A percentile compares a stretch with the other conserved stretches of the same genome.
These are phyloP conservation scores for Carex scoparia DNA, from an alignment of 176 grass and related monocot genomes.

Conservation along the genomic window DNA sequence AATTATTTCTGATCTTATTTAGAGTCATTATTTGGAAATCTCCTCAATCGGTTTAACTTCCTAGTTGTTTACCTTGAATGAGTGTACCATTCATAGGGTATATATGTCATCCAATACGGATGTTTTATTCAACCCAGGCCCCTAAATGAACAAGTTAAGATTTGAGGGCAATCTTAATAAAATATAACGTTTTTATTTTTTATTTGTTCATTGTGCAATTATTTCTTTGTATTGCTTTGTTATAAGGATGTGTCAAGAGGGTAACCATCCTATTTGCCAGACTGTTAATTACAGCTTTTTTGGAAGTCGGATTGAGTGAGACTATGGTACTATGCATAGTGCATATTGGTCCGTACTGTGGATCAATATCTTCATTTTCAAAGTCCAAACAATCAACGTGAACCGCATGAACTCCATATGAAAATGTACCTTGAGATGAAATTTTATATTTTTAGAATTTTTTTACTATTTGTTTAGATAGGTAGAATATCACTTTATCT, in stretches of 20 bases:
- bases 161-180: background rate
- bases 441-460: too few relatives aligned
- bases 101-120: background rate
- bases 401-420: too few relatives aligned
- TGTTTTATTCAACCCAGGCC: background rate
- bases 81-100: background rate
- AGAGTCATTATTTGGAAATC: background rate
- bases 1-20: slow-evolving; percentile 11
- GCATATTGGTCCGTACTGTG: too few relatives aligned
- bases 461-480: too few relatives aligned
- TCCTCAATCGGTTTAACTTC: background rate
- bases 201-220: background rate
- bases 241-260: background rate
- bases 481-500: too few relatives aligned
- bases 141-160: background rate
- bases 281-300: background rate
- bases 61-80: background rate
- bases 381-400: too few relatives aligned
- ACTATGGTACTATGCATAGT: too few relatives aligned
- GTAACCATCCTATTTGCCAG: background rate
- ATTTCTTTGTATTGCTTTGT: background rate
- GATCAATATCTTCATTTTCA: too few relatives aligned
- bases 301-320: background rate
- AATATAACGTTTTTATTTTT: background rate
- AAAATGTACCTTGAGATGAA: too few relatives aligned